Base-by-base conservation (phyloP, 805 yeast genomes). In the Candida dendrica region DNA sequence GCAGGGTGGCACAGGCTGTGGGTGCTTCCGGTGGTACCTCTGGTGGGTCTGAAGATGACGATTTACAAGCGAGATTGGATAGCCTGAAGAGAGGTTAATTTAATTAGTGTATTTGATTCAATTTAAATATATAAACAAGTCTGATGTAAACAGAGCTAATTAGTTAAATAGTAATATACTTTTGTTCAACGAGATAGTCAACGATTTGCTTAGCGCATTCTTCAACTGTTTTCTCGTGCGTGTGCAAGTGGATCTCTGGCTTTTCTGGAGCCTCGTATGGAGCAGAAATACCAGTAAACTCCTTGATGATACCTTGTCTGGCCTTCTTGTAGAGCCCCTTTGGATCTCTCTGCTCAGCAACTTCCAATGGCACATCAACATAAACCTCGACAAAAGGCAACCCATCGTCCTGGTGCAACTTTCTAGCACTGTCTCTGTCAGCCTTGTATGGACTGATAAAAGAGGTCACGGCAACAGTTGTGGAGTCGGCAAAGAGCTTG, bases 281-380 rank as follows among this genome's bases (percentile, higher is more conserved):
- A 10, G 96, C 97, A 49, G 89, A 81, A 44, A 90, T 84, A 43
- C 98, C 98, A 14, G 98, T 90, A 69, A 90, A 90, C 59, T 90
- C 95, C 66, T 86, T 86, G 63, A 90, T 90, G 47, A 84, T 69
- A 30, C 98, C 98, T 58, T 89, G 93, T 64, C 97, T 80, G 15
- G 98, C 98, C 74, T 91, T 91, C 67, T 89, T 89, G 72, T 91
- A 91, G 51, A 91, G 71, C 11, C 98, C 98, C 71, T 91, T 91
- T 49, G 98, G 98, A 64, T 91, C 98, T 69, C 98, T 86, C 64
- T 87, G 76, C 71, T 91, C 98, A 39, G 97, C 98, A 47, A 91
- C 88, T 56, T 83, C 89, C 40, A 91, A 72, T 30, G 98, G 97
- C 36, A 89, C 97, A 62, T 90, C 96, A 31, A 90, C 91, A 52